Percentiles rank a stretch among this genome's conserved stretches.
These are phyloP conservation scores for Lepidium campestre DNA, from an alignment of 441 rosid genomes.

Conservation along the genomic window DNA sequence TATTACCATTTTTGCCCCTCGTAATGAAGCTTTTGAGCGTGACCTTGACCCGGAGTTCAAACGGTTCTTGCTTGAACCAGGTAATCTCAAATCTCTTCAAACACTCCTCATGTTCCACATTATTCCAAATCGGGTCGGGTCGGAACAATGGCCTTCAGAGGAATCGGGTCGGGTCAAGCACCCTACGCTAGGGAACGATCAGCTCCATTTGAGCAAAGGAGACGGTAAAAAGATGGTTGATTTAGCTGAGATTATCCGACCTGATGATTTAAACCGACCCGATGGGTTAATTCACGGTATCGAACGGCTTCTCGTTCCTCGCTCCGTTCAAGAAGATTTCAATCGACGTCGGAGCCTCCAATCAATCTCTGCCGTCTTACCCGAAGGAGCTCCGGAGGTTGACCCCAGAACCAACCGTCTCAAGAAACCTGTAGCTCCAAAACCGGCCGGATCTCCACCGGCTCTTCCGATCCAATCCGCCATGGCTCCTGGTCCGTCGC, in stretches of 20 bases:
- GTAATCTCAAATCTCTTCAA: conserved; percentile 58
- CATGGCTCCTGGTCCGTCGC: conserved; percentile 65
- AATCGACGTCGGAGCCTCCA: conserved; percentile 53
- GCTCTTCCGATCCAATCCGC: conserved; percentile 56
- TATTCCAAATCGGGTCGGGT: conserved; percentile 41
- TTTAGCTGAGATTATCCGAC: conserved; percentile 36
- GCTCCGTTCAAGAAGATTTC: conserved; percentile 63
- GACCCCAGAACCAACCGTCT: conserved; percentile 67
- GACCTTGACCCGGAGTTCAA: conserved; percentile 67
- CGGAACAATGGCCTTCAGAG: conserved; percentile 29
- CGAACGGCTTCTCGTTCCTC: conserved; percentile 53
- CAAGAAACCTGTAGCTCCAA: conserved; percentile 39
- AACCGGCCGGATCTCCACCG: conserved; percentile 43
- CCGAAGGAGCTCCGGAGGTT: conserved; percentile 64
- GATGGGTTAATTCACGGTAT: conserved; percentile 70
- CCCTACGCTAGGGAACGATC: conserved; percentile 30
- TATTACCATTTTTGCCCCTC: conserved; percentile 63
- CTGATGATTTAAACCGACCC: conserved; percentile 50
- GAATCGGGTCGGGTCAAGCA: conserved; percentile 32
- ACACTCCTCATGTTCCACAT: conserved; percentile 54
- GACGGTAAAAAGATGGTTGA: conserved; percentile 30
- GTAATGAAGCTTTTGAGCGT: conserved; percentile 58
- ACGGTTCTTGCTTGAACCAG: conserved; percentile 62
- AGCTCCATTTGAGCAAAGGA: conserved; percentile 27
- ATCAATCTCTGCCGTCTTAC: conserved; percentile 54